Conservation (phyloP, 345 rosid genomes). For the Eucalyptus regnans region DNA sequence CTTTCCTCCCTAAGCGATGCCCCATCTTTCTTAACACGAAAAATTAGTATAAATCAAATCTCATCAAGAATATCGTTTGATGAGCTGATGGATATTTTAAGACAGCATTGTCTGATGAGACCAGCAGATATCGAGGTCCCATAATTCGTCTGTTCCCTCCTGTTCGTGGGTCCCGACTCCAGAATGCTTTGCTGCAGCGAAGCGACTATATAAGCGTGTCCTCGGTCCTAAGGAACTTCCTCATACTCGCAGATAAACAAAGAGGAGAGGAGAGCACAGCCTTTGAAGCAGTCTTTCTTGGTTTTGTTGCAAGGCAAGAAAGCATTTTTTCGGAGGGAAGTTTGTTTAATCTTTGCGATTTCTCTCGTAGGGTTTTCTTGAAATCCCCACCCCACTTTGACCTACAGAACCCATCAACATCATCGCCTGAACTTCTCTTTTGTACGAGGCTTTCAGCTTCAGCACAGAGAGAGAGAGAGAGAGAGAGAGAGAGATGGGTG, state of each 20-base stretch:
- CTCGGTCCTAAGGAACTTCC: neutral
- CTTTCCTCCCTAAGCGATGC: neutral
- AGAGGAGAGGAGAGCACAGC: neutral
- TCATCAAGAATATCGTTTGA: neutral
- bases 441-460: neutral
- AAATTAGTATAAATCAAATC: neutral
- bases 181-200: neutral
- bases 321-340: conserved; percentile 9
- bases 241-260: neutral
- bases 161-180: neutral
- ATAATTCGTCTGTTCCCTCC: neutral
- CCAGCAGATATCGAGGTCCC: neutral
- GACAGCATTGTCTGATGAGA: neutral
- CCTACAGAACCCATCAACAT: neutral
- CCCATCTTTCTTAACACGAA: neutral
- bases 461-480: neutral
- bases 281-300: conserved; percentile 2
- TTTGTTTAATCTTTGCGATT: neutral
- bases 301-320: conserved; percentile 26
- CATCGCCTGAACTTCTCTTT: neutral
- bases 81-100: neutral
- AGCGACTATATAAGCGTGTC: neutral
- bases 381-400: neutral
- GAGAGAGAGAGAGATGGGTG: conserved; percentile 48
- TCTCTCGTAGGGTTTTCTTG: neutral